Evolutionary conservation across 2,329 filamentous ascomycete species (phyloP), one percentile per base, ranked within the genome.

Genomic region (Sporothrix brasiliensis): DNA sequence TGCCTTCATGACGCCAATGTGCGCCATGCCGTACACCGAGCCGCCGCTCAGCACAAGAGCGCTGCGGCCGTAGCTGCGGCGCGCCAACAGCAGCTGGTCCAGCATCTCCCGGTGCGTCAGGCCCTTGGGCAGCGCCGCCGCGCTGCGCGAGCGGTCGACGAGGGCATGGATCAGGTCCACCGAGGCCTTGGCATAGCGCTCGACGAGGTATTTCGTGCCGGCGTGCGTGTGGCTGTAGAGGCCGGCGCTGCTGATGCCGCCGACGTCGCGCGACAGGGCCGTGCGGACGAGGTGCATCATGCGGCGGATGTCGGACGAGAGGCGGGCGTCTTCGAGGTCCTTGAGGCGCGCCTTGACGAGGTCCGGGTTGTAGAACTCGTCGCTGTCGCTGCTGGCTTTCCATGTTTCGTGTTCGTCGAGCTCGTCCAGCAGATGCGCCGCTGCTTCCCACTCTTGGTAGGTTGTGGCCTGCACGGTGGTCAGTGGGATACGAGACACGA

Each of bases 1-100:
- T 4, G 90, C 86, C 79, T 96, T 96, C 69, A 96, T 82, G 2
- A 97, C 93, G 1, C 93, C 93, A 69, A 97, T 91, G 78, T 97
- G 93, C 72, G 92, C 92, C 92, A 97, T 96, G 53, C 93, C 93
- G 80, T 96, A 93, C 0, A 93, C 95, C 1, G 91, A 93, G 2
- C 93, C 93, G 9, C 93, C 93, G 4, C 93, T 96, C 11, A 97
- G 83, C 11, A 96, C 83, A 67, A 97, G 81, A 0, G 92, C 93
- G 73, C 90, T 95, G 73, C 93, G 86, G n/a, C 93, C 93, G 76
- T 93, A 96, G 49, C 91, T 91, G 76, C 94, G 91, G 52, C 92
- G 87, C 1, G 92, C 87, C 69, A 88, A 87, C 60, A 94, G 79
- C 73, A 95, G 83, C 70, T 89, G 87, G 69, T 94, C 90, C 6